phyloP scores from a whole-genome alignment of 2,329 filamentous ascomycete genomes.

The Leptographium lundbergii region DNA sequence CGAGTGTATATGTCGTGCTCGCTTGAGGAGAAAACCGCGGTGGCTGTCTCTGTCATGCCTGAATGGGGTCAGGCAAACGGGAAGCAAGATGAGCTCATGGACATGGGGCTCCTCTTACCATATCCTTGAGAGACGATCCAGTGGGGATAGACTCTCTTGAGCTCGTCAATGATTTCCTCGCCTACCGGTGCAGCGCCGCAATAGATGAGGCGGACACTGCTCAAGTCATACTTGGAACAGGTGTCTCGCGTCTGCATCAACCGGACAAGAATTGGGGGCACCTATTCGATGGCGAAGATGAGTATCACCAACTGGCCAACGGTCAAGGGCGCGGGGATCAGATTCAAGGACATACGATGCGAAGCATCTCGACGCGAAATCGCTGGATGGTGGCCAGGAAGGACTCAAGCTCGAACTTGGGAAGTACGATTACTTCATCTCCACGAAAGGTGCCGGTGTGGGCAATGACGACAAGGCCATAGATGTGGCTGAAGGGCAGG shows the following conservation, averaged over 20 bases:
- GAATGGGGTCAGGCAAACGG: background rate
- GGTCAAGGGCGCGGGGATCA: background rate
- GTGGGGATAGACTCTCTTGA: constrained; percentile 45
- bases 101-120: constrained; percentile 27
- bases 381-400: constrained; percentile 51
- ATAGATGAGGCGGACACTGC: constrained; percentile 51
- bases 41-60: constrained; percentile 68
- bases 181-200: constrained; percentile 71
- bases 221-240: constrained; percentile 57
- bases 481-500: constrained; percentile 68
- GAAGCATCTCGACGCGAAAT: constrained; percentile 53
- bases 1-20: constrained; percentile 56
- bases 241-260: constrained; percentile 53
- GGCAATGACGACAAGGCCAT: constrained; percentile 57
- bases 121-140: constrained; percentile 60
- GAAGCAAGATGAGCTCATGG: background rate
- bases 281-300: constrained; percentile 24
- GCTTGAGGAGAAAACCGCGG: constrained; percentile 50
- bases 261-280: constrained; percentile 71
- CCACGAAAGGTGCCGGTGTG: constrained; percentile 55
- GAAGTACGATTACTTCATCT: constrained; percentile 57
- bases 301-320: too few species aligned
- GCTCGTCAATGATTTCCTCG: constrained; percentile 54
- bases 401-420: constrained; percentile 56
- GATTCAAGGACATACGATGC: constrained; percentile 33